Evolutionary conservation across 345 rosid species (phyloP), one percentile per base, ranked within the genome.

Genomic region (Acer campestre): DNA sequence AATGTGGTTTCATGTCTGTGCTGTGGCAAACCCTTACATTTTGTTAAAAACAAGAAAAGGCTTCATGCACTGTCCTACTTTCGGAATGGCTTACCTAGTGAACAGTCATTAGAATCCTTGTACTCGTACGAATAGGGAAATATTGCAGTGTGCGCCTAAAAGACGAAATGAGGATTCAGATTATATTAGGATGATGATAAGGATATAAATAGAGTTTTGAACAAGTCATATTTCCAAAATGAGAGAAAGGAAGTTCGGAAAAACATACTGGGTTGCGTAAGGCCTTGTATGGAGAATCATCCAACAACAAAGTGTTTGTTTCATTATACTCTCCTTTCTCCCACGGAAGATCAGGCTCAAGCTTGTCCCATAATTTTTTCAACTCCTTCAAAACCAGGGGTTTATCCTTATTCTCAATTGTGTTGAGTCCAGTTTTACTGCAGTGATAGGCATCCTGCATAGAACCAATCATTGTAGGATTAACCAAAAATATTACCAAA

Each of bases 201-300:
- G 35, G 16, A 71, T 16, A 27, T 13, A 22, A 64, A 35, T 11
- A 11, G 12, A 44, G 53, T 53, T 64, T 2, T 56, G 65, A 75
- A 72, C 25, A 61, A 71, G 67, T 64, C 59, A 65, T 22, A 23
- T 18, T 51, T 3, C 40, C 22, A 27, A 81, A 49, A 58, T 16
- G 53, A 61, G 31, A 68, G 56, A 67, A 67, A 29, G 17, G n/a
- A 31, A 59, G 62, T 68, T 48, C 61, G 11, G 7, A 70, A 70
- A 62, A 59, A 77, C 82, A 83, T 81, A 95, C 97, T 22, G 97
- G 94, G 86, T 95, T 95, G 75, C 89, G 89, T 82, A 95, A 82
- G 31, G 97, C 92, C 78, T 95, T 96, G 80, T 96, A 86, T 1
- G 97, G 97, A 44, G 97, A 94, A 82, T 95, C 99, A 69, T 94